Evolutionary conservation across 345 rosid species (phyloP), one percentile per base, ranked within the genome.

Genomic region (Melastoma malabathricum): DNA sequence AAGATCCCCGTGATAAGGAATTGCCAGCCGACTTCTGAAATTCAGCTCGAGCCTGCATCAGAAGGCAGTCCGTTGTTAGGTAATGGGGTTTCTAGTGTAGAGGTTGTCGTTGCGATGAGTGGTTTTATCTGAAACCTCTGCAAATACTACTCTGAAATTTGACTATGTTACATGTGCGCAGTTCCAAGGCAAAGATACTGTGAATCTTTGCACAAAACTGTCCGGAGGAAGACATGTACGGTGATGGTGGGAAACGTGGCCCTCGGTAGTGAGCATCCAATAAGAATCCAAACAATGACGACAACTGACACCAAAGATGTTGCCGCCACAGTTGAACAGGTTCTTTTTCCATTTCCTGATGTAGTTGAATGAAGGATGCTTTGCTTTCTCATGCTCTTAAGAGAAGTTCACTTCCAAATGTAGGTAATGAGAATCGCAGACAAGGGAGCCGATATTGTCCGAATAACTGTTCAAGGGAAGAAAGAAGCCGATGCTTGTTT

Each of bases 401-500:
- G 39, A 45, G 15, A 22, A 57, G n/a, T 18, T 20, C 19, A 14
- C 6, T 59, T 22, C 15, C 59, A 44, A 64, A 52, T 60, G 43
- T 66, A 92, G 98, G 95, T 92, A 10, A 87, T 92, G 98, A 77
- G 69, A 69, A 92, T 92, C 57, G 89, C 95, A 2, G 98, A 92
- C 70, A 63, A 48, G 55, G 96, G 98, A 48, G 98, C 96, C 13
- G 95, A 92, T 70, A 66, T 87, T 29, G 96, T 92, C 43, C 83
- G 98, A 55, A 87, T 92, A 60, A 92, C 96, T 57, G 98, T 92
- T 64, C 98, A 92, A 81, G 96, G 98, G 67, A 92, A 80, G 81
- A 87, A 70, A 77, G 98, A 92, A 63, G 96, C 98, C 0, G 96
- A 92, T 66, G 95, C 98, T 3, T 87, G 96, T 61, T 87, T 84